phyloP scores from a whole-genome alignment of 2,329 filamentous ascomycete species.

The Cladophialophora psammophila region DNA sequence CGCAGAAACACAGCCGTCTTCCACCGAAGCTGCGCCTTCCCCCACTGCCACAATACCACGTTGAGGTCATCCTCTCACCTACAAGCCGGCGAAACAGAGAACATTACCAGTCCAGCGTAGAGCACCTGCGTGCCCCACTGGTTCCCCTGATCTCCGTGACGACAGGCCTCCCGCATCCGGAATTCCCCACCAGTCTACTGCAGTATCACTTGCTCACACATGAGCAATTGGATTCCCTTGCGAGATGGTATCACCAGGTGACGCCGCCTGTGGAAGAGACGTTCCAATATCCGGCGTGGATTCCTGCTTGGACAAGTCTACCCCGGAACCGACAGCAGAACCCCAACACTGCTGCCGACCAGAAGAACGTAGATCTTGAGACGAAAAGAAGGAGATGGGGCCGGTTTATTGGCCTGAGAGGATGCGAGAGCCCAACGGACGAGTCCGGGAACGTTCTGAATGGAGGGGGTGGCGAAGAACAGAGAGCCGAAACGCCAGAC shows the following conservation, averaged over 20 bases:
- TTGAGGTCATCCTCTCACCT: constrained; percentile 27
- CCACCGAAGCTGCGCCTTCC: constrained; percentile 1
- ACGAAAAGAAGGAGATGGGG: constrained; percentile 53
- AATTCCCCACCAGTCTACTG: constrained; percentile 49
- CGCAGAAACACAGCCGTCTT: constrained; percentile 11
- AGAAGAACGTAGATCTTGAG: constrained; percentile 42
- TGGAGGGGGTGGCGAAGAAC: not conserved
- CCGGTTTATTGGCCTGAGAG: constrained; percentile 52
- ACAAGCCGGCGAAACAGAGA: constrained; percentile 13
- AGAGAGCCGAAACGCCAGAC: constrained; percentile 10
- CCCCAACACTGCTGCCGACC: not conserved
- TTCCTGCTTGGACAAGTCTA: constrained; percentile 32
- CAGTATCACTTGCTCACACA: constrained; percentile 53
- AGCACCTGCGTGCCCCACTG: constrained; percentile 45
- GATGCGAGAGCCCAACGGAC: constrained; percentile 45
- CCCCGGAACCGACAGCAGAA: not conserved
- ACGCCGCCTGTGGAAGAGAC: constrained; percentile 46
- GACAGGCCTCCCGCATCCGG: constrained; percentile 47
- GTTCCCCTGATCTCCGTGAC: constrained; percentile 48
- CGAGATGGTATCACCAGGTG: constrained; percentile 53
- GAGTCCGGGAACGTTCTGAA: constrained; percentile 8
- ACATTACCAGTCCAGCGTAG: constrained; percentile 35
- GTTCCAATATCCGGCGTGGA: constrained; percentile 46
- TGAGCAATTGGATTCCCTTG: constrained; percentile 51
- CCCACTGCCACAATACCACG: constrained; percentile 29